Evolutionary conservation across 176 grass and related monocot genomes (phyloP), one percentile per base, ranked within the genome.

Genomic region (Bolboschoenus planiculmis): DNA sequence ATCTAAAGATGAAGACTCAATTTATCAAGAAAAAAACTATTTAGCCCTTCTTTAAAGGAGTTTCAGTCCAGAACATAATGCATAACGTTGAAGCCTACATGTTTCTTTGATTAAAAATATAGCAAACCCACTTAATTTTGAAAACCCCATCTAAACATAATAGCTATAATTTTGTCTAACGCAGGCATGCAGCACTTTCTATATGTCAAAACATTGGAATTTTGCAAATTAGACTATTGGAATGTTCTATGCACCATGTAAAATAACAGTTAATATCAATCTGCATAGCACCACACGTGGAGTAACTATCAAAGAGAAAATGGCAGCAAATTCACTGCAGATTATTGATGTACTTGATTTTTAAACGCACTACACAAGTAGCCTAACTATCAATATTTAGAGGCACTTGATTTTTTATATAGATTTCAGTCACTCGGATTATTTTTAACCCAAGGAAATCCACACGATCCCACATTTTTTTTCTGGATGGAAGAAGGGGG

Each of bases 51-150:
- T 70, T 21, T 10, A 35, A 33, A 42, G 35, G 35, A 40, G 7
- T n/a, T 68, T 40, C 29, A 46, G 56, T 30, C 50, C 40, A 85
- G 50, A 8, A 78, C 83, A 78, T 80, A 51, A 29, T 73, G 39
- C 30, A 54, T 47, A 67, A 83, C 62, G 16, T 47, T 47, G 11
- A 75, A 75, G 43, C 40, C 46, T 23, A 44, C 68, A 47, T 11
- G 40, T 43, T 73, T 46, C 10, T 72, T 73, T 46, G 0, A 47
- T 26, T 29, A 27, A 47, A 64, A 0, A 13, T 46, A 47, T 73
- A 72, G n/a, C 46, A 73, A 47, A 23, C 21, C 10, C 40, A 29
- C 20, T 73, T 21, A 46, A 73, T 34, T 35, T 66, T 35, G 30
- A 20, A 66, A 73, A 46, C 40, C 10, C 23, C 68, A 72, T 20